A percentile compares a stretch with the other conserved stretches of the same genome.
Conservation (phyloP, 352 stramenopile genomes). For the Phytopythium montanum region DNA sequence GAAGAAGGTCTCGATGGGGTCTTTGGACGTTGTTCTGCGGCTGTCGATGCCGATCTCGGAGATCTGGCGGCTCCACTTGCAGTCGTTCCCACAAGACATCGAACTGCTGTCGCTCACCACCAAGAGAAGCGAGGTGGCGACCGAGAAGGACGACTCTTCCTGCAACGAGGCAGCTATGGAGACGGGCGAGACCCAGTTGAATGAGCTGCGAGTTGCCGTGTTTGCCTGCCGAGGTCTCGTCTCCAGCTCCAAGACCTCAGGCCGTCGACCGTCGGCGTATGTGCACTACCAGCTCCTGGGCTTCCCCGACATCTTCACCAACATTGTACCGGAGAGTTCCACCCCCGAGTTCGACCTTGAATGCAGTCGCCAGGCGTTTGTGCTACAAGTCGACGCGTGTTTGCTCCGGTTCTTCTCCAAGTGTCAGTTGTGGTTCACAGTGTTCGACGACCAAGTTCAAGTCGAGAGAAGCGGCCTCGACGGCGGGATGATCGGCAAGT, state of each 20-base stretch:
- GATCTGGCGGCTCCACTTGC: constrained; percentile 89
- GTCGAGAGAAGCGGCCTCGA: constrained; percentile 24
- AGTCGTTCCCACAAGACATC: constrained; percentile 83
- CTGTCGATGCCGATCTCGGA: constrained; percentile 89
- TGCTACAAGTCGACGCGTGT: constrained; percentile 64
- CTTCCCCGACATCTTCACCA: constrained; percentile 88
- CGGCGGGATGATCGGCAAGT: constrained; percentile 73
- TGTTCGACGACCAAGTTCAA: constrained; percentile 81
- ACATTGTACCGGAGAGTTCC: constrained; percentile 61
- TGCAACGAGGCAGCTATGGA: constrained; percentile 13
- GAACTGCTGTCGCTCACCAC: constrained; percentile 34
- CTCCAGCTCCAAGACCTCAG: constrained; percentile 2
- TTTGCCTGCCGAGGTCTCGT: constrained; percentile 58
- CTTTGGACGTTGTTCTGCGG: constrained; percentile 77
- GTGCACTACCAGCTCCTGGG: constrained; percentile 90
- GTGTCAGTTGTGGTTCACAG: constrained; percentile 76
- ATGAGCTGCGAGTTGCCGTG: constrained; percentile 68
- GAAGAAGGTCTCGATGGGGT: constrained; percentile 41
- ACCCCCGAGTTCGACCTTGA: constrained; percentile 77
- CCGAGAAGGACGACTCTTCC: background rate
- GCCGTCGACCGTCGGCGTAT: constrained; percentile 57
- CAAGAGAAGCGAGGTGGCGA: constrained; percentile 13
- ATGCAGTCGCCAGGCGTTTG: constrained; percentile 57
- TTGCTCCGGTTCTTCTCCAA: constrained; percentile 82
- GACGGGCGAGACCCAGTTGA: constrained; percentile 22